Base-by-base conservation (phyloP, 2,329 filamentous ascomycete species). In the Diplodia corticola region DNA sequence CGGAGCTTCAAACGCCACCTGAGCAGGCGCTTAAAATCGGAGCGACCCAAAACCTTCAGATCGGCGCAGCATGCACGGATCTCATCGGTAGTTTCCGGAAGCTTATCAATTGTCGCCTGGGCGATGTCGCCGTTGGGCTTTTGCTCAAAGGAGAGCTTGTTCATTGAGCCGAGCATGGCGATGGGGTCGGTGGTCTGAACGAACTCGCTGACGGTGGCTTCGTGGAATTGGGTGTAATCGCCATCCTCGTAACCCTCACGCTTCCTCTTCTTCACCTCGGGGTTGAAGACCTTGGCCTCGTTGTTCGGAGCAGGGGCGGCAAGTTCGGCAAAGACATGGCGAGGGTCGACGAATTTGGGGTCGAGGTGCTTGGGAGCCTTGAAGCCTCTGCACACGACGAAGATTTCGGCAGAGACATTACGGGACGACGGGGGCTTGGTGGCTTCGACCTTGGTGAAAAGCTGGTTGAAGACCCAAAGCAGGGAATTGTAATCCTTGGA, bases 361-460 rank as follows among this genome's bases (percentile, higher is more conserved):
- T 99, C 95, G 67, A 99, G 87, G 69, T 88, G 86, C 80, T 97
- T 98, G 3, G 95, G 95, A 0, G 94, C 94, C 80, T 97, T 98
- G 84, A 88, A 99, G 22, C 94, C 95, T 70, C 90, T 88, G 80
- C 94, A 98, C 37, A 99, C 95, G 69, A 98, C 94, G 82, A 99
- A 99, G 48, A 98, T 98, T 83, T 99, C 95, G 70, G 95, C 95
- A 7, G 93, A 97, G 63, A 99, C 94, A 74, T 96, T 97, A 82
- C 95, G 86, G 9, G 92, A 97, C 0, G 93, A 96, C 0, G 95
- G 95, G 3, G 95, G 95, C 79, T 99, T 99, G 5, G 95, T 99
- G 57, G 96, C 94, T 77, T 99, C 94, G 69, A 99, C 95, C 71
- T 95, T 96, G 55, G 86, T 85, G 81, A 99, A 99, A 0, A 99